phyloP scores from a whole-genome alignment of 1,139 yeast genomes.

The Magnusiomyces paraingens region DNA sequence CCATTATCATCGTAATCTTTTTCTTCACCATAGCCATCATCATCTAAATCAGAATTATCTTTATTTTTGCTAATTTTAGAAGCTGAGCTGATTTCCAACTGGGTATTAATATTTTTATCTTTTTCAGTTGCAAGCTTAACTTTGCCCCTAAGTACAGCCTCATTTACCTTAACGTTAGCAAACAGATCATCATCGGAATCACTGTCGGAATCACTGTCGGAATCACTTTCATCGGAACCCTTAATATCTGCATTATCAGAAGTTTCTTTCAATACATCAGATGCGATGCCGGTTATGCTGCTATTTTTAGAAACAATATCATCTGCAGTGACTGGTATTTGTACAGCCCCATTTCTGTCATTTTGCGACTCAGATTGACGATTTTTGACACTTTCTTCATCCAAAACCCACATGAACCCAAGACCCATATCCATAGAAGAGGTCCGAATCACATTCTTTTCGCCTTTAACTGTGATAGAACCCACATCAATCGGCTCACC shows the following conservation, averaged over 20 bases:
- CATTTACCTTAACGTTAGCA: slow-evolving; percentile 19
- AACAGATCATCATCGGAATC: slow-evolving; percentile 23
- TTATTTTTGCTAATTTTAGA: no score
- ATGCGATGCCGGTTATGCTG: not conserved
- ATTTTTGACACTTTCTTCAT: slow-evolving; percentile 38
- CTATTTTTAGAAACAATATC: slow-evolving; percentile 17
- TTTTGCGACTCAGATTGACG: slow-evolving; percentile 26
- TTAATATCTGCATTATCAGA: slow-evolving; percentile 15
- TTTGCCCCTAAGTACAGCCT: slow-evolving; percentile 15
- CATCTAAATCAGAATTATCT: slow-evolving; percentile 9
- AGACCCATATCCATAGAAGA: slow-evolving; percentile 84
- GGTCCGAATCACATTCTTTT: slow-evolving; percentile 69
- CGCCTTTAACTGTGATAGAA: slow-evolving; percentile 48
- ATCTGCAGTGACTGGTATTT: slow-evolving; percentile 16
- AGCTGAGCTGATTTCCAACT: no score
- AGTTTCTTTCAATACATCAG: slow-evolving; percentile 20
- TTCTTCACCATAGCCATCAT: slow-evolving; percentile 13
- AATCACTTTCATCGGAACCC: slow-evolving; percentile 4
- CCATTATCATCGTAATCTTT: slow-evolving; percentile 5
- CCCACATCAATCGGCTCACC: slow-evolving; percentile 51
- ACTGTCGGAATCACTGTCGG: slow-evolving; percentile 24
- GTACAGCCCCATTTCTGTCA: slow-evolving; percentile 25
- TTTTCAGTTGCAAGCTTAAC: slow-evolving; percentile 14
- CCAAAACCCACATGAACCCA: slow-evolving; percentile 70
- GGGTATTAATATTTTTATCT: no score